Conservation (phyloP, 306 rosid species). For the Prosopis cineraria region DNA sequence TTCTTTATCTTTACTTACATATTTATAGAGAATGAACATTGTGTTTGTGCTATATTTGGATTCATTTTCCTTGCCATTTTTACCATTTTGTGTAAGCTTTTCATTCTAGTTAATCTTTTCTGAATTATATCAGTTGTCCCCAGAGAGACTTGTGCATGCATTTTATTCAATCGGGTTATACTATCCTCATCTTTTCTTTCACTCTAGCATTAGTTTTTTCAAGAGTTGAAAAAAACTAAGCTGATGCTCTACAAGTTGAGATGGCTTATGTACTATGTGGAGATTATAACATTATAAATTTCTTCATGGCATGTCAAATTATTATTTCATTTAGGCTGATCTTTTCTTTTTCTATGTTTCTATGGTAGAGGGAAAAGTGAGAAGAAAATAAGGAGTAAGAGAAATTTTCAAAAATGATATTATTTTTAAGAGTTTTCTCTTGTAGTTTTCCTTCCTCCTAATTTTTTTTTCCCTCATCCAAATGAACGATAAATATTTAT, state of each 20-base stretch:
- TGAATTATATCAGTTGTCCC: too few relatives aligned
- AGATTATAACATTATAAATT: neutral
- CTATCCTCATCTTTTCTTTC: neutral
- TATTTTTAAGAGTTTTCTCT: too few relatives aligned
- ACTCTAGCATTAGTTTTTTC: neutral
- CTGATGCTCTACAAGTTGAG: neutral
- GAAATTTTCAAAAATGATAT: too few relatives aligned
- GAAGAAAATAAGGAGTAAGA: too few relatives aligned
- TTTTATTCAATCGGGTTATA: conserved; percentile 22
- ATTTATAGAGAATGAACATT: conserved; percentile 37
- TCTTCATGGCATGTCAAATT: neutral
- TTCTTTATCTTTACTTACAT: neutral
- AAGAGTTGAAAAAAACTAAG: too few relatives aligned
- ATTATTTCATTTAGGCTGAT: neutral
- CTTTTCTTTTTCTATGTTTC: neutral
- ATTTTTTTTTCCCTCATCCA: too few relatives aligned
- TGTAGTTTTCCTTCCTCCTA: too few relatives aligned
- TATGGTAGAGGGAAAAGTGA: too few relatives aligned
- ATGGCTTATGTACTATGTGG: neutral
- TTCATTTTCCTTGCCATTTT: conserved; percentile 32
- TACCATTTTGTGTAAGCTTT: conserved; percentile 17
- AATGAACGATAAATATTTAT: too few relatives aligned
- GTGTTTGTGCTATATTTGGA: conserved; percentile 36
- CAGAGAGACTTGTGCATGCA: conserved; percentile 6
- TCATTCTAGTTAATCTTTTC: too few relatives aligned